Evolutionary conservation across 352 stramenopile genomes (phyloP).

Genomic region (Paralagenidium karlingii): DNA sequence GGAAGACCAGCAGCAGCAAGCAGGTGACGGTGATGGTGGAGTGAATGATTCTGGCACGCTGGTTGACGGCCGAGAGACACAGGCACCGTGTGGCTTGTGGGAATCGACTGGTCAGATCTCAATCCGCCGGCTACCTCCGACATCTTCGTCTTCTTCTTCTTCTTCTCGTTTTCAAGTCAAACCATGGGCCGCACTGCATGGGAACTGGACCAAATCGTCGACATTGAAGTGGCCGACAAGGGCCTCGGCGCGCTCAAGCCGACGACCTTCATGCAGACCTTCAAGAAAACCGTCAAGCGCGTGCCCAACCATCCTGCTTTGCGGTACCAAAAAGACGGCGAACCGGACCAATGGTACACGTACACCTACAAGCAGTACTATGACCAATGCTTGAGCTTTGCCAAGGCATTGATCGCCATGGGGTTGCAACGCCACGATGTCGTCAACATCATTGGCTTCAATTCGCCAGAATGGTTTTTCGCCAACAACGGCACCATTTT

Average conservation of each 20-base stretch:
- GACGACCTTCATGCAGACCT: constrained; percentile 19
- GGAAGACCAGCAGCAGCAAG: too few species aligned
- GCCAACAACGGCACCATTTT: constrained; percentile 68
- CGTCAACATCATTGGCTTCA: constrained; percentile 76
- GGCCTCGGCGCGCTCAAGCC: constrained; percentile 16
- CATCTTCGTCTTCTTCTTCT: too few species aligned
- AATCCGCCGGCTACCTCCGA: too few species aligned
- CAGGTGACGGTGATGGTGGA: too few species aligned
- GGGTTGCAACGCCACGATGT: constrained; percentile 54
- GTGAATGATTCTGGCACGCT: too few species aligned
- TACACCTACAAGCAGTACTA: constrained; percentile 73
- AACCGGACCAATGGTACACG: constrained; percentile 19
- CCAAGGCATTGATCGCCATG: constrained; percentile 56
- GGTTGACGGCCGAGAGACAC: too few species aligned
- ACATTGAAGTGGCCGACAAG: constrained; percentile 6
- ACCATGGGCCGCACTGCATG: too few species aligned
- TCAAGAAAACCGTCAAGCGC: constrained; percentile 18
- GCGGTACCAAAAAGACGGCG: constrained; percentile 17
- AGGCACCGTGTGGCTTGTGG: too few species aligned
- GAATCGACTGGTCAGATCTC: too few species aligned
- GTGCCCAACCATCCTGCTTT: constrained; percentile 16
- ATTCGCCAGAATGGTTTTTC: constrained; percentile 80
- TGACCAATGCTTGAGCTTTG: constrained; percentile 43
- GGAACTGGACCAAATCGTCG: constrained; percentile 5
- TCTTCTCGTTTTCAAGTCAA: too few species aligned